These are phyloP conservation scores for Datisca glomerata DNA, from an alignment of 306 rosid genomes.

Conservation along the genomic window DNA sequence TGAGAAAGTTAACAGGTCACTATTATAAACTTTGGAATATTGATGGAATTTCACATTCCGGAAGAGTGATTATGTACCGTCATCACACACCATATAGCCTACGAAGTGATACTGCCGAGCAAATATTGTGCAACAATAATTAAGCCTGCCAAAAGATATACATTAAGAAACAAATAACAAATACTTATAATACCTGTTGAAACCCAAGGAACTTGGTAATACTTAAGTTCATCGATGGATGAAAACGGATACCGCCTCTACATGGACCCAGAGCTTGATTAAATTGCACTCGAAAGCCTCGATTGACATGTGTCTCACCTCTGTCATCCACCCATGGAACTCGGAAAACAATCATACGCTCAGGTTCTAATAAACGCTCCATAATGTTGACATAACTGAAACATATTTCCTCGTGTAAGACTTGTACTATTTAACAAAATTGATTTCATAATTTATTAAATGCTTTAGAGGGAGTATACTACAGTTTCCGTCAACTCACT, in stretches of 20 bases:
- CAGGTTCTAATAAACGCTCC: slow-evolving; percentile 98
- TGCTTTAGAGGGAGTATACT: slow-evolving; percentile 4
- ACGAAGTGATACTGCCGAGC: no score
- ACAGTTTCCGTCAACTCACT: slow-evolving; percentile 43
- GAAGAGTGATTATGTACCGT: no score
- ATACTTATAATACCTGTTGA: slow-evolving; percentile 58
- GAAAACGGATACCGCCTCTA: slow-evolving; percentile 92
- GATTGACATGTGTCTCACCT: slow-evolving; percentile 76
- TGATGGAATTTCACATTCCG: no score
- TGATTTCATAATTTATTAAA: background rate
- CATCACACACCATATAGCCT: no score
- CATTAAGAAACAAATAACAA: slow-evolving; percentile 7
- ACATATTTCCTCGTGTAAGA: slow-evolving; percentile 7
- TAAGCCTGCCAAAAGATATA: no score
- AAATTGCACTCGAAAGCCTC: slow-evolving; percentile 89
- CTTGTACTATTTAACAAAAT: background rate
- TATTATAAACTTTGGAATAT: no score
- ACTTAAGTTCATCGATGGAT: slow-evolving; percentile 79
- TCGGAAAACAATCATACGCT: slow-evolving; percentile 78
- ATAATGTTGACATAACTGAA: slow-evolving; percentile 87
- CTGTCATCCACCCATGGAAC: slow-evolving; percentile 97
- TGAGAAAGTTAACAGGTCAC: no score
- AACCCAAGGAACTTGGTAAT: slow-evolving; percentile 90
- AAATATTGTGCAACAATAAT: no score
- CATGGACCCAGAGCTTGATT: slow-evolving; percentile 97